These are phyloP conservation scores for Eucalyptus curtisii DNA, from an alignment of 345 rosid genomes.

Conservation along the genomic window DNA sequence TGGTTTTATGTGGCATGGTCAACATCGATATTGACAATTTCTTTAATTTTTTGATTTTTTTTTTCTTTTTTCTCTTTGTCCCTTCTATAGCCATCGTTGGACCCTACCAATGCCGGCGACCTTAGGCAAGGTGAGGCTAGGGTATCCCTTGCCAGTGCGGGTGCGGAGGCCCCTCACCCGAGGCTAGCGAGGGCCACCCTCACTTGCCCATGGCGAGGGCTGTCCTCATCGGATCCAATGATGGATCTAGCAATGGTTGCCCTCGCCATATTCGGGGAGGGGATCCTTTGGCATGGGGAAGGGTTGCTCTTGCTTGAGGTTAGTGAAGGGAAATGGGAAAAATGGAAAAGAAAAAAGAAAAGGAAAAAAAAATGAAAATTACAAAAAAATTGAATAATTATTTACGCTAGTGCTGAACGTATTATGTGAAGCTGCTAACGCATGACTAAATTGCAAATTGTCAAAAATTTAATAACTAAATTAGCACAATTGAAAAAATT, in stretches of 20 bases:
- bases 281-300: neutral
- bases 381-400: no score
- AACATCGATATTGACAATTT: accelerated
- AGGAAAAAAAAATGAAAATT: neutral
- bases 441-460: no score
- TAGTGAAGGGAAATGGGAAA: neutral
- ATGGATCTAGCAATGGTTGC: neutral
- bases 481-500: no score
- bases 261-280: neutral
- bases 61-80: neutral
- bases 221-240: accelerated
- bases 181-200: neutral
- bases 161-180: neutral
- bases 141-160: neutral
- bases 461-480: no score
- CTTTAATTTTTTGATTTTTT: neutral
- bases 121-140: neutral
- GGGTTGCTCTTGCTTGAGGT: neutral
- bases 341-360: neutral
- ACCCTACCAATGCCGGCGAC: no score
- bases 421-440: accelerated
- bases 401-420: accelerated
- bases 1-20: neutral
- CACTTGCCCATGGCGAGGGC: neutral
- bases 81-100: accelerated